phyloP scores from a whole-genome alignment of 2,329 filamentous ascomycete species.

The Colletotrichum tropicale region DNA sequence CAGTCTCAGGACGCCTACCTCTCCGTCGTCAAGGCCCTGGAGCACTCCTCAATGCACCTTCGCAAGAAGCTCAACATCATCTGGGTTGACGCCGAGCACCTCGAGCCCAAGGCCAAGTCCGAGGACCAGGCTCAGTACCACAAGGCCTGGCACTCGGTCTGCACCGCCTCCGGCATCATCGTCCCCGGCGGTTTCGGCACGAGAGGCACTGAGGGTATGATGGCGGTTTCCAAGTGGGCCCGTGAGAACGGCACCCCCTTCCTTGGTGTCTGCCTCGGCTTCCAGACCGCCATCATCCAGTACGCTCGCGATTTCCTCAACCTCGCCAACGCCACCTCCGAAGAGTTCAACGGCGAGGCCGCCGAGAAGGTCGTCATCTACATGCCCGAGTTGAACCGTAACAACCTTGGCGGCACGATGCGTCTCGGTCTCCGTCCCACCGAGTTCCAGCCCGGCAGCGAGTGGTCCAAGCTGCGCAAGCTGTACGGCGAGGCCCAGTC shows the following conservation, averaged over 20 bases:
- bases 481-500: constrained; percentile 68
- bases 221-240: constrained; percentile 84
- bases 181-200: constrained; percentile 81
- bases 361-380: constrained; percentile 78
- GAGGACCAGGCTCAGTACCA: constrained; percentile 76
- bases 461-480: constrained; percentile 79
- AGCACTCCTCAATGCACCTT: constrained; percentile 91
- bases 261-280: constrained; percentile 86
- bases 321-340: constrained; percentile 59
- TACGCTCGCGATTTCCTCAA: constrained; percentile 78
- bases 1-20: constrained; percentile 86
- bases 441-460: constrained; percentile 74
- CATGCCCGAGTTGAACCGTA: constrained; percentile 87
- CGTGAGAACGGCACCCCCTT: constrained; percentile 81
- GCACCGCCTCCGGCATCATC: constrained; percentile 69
- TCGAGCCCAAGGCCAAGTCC: constrained; percentile 70
- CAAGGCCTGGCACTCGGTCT: constrained; percentile 83
- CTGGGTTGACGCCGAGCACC: constrained; percentile 84
- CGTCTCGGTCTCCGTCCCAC: constrained; percentile 78
- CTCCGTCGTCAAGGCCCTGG: constrained; percentile 82
- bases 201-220: constrained; percentile 89
- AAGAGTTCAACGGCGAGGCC: constrained; percentile 61
- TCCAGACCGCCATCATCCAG: constrained; percentile 93
- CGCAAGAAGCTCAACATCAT: constrained; percentile 78
- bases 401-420: constrained; percentile 87